phyloP scores from a whole-genome alignment of 345 rosid species.

The Kandelia obovata region DNA sequence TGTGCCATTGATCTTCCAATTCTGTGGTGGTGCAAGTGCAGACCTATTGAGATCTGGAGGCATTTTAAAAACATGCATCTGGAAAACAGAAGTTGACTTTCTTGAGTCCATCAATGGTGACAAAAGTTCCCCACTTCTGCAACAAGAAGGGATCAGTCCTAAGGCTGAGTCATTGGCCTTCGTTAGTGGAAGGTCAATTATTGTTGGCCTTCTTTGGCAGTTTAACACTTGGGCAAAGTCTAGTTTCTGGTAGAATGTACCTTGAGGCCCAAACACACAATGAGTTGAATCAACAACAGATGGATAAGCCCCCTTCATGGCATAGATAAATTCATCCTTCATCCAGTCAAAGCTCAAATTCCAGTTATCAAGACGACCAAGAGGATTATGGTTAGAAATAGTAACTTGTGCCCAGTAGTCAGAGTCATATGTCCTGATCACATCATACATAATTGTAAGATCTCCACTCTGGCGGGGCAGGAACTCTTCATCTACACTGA shows the following conservation, averaged over 20 bases:
- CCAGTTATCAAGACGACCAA: constrained; percentile 97
- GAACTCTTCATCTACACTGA: constrained; percentile 56
- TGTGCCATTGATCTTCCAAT: constrained; percentile 77
- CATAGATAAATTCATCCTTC: constrained; percentile 65
- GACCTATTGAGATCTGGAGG: constrained; percentile 81
- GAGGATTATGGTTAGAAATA: constrained; percentile 77
- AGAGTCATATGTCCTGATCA: constrained; percentile 66
- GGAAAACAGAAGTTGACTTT: constrained; percentile 73
- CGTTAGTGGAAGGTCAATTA: constrained; percentile 85
- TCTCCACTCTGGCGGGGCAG: constrained; percentile 77
- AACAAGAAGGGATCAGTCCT: constrained; percentile 71
- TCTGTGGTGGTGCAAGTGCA: constrained; percentile 65
- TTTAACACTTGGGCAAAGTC: constrained; percentile 76
- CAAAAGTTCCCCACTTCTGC: constrained; percentile 85
- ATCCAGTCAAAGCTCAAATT: constrained; percentile 94
- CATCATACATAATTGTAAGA: constrained; percentile 92
- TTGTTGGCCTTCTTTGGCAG: constrained; percentile 79
- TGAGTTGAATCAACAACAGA: constrained; percentile 64
- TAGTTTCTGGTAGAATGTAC: constrained; percentile 35
- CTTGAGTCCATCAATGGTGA: constrained; percentile 77
- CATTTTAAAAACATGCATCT: constrained; percentile 88
- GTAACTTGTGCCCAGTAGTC: constrained; percentile 77
- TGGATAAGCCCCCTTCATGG: constrained; percentile 95
- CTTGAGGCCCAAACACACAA: constrained; percentile 79
- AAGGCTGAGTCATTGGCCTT: constrained; percentile 66